phyloP scores from a whole-genome alignment of 192 early-diverging fungal species.

The Podila epigama region DNA sequence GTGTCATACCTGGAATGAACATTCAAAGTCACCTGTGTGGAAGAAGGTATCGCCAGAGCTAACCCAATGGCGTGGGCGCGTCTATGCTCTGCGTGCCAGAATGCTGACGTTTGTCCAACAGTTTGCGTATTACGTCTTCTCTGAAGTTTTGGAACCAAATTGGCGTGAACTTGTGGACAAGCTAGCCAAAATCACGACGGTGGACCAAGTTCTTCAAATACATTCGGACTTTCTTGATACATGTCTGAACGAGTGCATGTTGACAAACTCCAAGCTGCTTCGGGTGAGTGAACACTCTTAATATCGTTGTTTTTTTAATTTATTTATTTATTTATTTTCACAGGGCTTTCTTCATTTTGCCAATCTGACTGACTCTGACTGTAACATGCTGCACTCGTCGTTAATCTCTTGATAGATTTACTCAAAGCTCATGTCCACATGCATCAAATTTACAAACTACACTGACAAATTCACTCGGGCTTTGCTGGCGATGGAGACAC shows the following conservation, averaged over 20 bases:
- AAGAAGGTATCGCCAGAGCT: conserved; percentile 56
- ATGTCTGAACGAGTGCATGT: conserved; percentile 90
- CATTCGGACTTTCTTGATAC: conserved; percentile 88
- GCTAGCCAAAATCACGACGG: conserved; percentile 74
- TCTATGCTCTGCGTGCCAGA: conserved; percentile 76
- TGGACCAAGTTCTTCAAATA: conserved; percentile 83
- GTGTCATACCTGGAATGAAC: conserved; percentile 77
- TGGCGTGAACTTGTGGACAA: conserved; percentile 76
- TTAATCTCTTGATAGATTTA: conserved; percentile 76
- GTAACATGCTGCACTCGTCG: too few relatives aligned
- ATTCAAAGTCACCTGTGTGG: conserved; percentile 60
- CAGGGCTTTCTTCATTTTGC: background rate
- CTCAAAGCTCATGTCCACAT: conserved; percentile 65
- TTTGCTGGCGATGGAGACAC: conserved; percentile 47
- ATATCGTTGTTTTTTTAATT: conserved; percentile 22
- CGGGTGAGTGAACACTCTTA: conserved; percentile 61
- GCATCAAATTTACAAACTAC: conserved; percentile 64
- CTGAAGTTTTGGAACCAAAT: conserved; percentile 93
- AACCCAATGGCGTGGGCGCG: conserved; percentile 64
- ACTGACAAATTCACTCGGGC: conserved; percentile 61
- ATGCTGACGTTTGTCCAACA: conserved; percentile 95
- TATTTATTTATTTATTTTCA: background rate
- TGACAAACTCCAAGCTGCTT: conserved; percentile 84
- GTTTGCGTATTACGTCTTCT: conserved; percentile 88
- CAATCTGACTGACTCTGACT: background rate